Evolutionary conservation across 768 basidiomycete genomes (phyloP), one percentile per base, ranked within the genome.

Genomic region (Mycena galericulata): DNA sequence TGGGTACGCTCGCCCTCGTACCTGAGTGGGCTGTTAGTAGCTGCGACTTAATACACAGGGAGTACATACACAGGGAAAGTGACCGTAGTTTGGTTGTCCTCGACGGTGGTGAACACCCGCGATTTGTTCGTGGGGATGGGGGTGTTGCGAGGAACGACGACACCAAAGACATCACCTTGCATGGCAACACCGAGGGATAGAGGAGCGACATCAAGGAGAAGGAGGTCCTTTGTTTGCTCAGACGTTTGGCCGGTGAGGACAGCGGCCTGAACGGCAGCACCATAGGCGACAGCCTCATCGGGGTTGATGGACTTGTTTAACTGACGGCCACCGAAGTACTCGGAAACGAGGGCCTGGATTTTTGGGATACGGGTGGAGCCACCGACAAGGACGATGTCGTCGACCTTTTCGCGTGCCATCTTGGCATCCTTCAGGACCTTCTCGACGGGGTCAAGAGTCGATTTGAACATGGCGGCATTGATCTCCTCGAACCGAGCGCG

Each of bases 261-360:
- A 65, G 98, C 98, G 68, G 98, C 98, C 85, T 99, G 98, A 77
- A 99, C 98, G 75, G 98, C 97, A 75, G 98, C 98, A 86, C 98
- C 98, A 83, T 99, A 98, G 54, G 98, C 98, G 75, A 99, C 98
- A 76, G 98, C 98, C 86, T 99, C 98, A 78, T 99, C 98, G 71
- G 98, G 98, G 89, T 99, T 99, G 86, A 99, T 99, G 67, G 96
- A 98, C 89, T 99, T 99, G 92, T 99, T 99, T 79, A 98, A 85
- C 80, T 97, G 94, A 76, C 97, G 96, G 69, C 96, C 96, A 81
- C 94, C 94, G 81, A 99, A 99, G 89, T 92, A 97, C 80, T 99
- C 98, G 65, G 97, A 98, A 59, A 99, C 98, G 67, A 99, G 92
- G 30, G 96, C 89, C 84, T 98, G 97, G 74, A 99, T 94, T 87